Base-by-base conservation (phyloP, 2,329 filamentous ascomycete species). In the Fusarium duplospermum region DNA sequence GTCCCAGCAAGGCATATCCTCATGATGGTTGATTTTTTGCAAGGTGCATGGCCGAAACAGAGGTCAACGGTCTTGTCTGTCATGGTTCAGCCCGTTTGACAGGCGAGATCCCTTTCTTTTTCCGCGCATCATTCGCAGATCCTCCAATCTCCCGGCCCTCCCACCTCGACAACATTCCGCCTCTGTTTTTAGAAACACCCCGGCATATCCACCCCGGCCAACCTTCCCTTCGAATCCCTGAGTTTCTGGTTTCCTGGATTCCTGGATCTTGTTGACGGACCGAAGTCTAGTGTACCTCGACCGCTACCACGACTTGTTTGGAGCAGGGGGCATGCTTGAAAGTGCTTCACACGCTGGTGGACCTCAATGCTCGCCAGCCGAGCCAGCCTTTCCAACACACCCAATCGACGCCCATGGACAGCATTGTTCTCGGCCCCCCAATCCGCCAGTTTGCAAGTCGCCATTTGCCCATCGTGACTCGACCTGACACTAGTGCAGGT, bases 401-500 rank as follows among this genome's bases (percentile, higher is more conserved):
- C 61, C 73, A 66, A 66, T 66, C 31, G 27, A 60, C 47, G 45
- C 50, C 52, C 66, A 54, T 61, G n/a, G 45, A 64, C 56, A 50
- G 64, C 63, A 73, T 71, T 66, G 57, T n/a, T 38, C 68, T 56
- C 24, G 61, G 47, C 47, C 56, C 52, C 66, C 65, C 64, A 66
- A 50, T 60, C 64, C 62, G 56, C 65, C 74, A 74, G 69, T 47
- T 69, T 72, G 40, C 63, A 66, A 73, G 60, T 45, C 64, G 54
- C 60, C 57, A 76, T 72, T 73, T 76, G 67, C 62, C 64, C 65
- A 76, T 73, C 61, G 52, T 52, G 57, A 68, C 62, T 67, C 68
- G 67, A 56, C 72, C 72, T 74, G 62, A 70, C 76, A 75, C 76
- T 78, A 76, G 76, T 73, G 76, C 73, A 78, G 73, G 75, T 78